Conservation (phyloP, 139 green algal genomes). For the Asterochloris sp. region DNA sequence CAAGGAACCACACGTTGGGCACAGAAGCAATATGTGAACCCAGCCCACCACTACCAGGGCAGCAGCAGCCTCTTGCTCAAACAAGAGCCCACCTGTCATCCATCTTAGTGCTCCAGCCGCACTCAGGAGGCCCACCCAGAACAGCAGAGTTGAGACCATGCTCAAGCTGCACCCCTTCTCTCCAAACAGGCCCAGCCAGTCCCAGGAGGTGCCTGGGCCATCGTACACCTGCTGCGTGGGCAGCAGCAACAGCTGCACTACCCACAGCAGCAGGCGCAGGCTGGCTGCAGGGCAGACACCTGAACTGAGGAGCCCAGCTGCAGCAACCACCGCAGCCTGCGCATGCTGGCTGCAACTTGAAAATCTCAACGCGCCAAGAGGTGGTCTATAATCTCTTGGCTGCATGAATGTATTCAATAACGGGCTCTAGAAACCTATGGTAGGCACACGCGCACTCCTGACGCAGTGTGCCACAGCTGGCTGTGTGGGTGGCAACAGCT, state of each 20-base stretch:
- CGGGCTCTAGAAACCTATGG: no score
- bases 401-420: no score
- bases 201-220: slow-evolving; percentile 27
- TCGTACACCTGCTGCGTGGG: slow-evolving; percentile 39
- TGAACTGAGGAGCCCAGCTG: no score
- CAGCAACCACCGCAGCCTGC: no score
- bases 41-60: no score
- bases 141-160: not conserved
- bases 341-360: no score
- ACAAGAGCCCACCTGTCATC: slow-evolving; percentile 36
- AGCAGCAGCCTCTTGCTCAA: not conserved
- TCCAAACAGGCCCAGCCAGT: slow-evolving; percentile 36
- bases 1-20: not conserved
- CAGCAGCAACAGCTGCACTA: slow-evolving; percentile 28
- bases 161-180: not conserved
- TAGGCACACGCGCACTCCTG: no score
- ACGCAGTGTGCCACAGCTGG: no score
- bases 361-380: no score
- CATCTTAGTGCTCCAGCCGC: slow-evolving; percentile 23
- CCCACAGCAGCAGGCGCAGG: slow-evolving; percentile 30
- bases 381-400: no score
- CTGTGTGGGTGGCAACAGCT: no score
- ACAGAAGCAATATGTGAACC: not conserved
- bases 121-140: not conserved
- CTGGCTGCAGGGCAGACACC: not conserved